phyloP scores from a whole-genome alignment of 768 basidiomycete genomes.

The Lactifluus echinatus region DNA sequence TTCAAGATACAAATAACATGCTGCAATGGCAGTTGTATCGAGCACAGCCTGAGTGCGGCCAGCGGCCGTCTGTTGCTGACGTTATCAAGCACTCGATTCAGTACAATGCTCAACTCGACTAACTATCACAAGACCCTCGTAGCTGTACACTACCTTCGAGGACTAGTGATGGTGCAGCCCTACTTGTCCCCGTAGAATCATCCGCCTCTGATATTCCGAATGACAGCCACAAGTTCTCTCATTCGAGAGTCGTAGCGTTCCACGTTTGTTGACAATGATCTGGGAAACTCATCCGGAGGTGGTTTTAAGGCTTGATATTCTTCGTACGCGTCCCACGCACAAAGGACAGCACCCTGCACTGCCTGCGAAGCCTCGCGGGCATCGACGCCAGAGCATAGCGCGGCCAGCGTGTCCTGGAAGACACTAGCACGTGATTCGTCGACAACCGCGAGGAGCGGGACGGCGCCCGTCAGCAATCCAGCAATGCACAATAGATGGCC shows the following conservation, averaged over 20 bases:
- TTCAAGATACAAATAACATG: too few species aligned
- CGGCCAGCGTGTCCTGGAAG: constrained; percentile 4
- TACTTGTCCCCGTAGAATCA: background rate
- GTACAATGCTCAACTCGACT: too few species aligned
- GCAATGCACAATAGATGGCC: background rate
- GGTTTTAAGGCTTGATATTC: background rate
- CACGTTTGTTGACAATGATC: background rate
- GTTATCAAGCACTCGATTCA: too few species aligned
- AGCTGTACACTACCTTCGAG: background rate
- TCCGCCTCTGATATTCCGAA: background rate
- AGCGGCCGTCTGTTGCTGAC: too few species aligned
- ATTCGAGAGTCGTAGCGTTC: background rate
- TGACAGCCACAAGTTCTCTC: background rate
- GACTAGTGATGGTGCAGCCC: background rate
- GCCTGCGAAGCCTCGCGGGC: background rate
- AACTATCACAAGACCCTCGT: too few species aligned
- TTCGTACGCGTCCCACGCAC: background rate
- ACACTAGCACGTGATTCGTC: background rate
- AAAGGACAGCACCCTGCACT: background rate
- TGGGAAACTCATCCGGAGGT: background rate
- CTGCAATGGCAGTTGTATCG: too few species aligned
- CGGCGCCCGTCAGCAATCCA: background rate
- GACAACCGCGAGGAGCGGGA: constrained; percentile 1
- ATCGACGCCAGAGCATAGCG: background rate
- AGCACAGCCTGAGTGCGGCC: too few species aligned